These are phyloP conservation scores for Sporothrix brasiliensis DNA, from an alignment of 2,329 filamentous ascomycete species.

Conservation along the genomic window DNA sequence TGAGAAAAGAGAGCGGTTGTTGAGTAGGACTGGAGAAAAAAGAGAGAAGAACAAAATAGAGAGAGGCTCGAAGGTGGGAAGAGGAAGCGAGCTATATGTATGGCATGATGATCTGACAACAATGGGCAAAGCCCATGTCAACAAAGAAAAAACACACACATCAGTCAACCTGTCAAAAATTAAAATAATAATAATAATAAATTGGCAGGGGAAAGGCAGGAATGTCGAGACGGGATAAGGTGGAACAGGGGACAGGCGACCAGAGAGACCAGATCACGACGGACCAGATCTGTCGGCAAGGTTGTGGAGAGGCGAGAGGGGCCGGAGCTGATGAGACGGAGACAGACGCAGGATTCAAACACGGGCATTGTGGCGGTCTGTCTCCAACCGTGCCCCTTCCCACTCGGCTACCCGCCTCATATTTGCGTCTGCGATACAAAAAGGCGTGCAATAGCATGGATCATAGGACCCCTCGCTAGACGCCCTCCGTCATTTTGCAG, in stretches of 20 bases:
- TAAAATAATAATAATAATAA: not conserved
- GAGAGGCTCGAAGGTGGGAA: constrained; percentile 7
- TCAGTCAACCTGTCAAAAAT: not conserved
- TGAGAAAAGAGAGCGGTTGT: constrained; percentile 27
- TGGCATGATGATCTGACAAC: not conserved
- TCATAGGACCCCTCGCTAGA: constrained; percentile 30
- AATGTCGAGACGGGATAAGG: constrained; percentile 28
- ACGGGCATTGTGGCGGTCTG: constrained; percentile 18
- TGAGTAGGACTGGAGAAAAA: constrained; percentile 29
- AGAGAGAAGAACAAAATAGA: constrained; percentile 9
- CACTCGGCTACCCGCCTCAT: constrained; percentile 9
- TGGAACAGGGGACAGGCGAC: constrained; percentile 25
- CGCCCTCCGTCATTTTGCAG: constrained; percentile 25
- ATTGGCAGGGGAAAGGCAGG: constrained; percentile 24
- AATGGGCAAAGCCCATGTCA: not conserved
- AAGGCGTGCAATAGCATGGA: constrained; percentile 29
- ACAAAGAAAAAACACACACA: not conserved
- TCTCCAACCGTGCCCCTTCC: not conserved
- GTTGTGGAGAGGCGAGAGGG: not conserved
- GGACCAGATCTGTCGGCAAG: constrained; percentile 28
- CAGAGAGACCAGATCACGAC: constrained; percentile 14
- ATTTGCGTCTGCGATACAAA: not conserved
- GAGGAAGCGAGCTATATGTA: constrained; percentile 25
- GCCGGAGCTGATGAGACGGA: not conserved
- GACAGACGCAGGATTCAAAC: constrained; percentile 3